These are phyloP conservation scores for Thelonectria olida DNA, from an alignment of 2,329 filamentous ascomycete genomes.

Conservation along the genomic window DNA sequence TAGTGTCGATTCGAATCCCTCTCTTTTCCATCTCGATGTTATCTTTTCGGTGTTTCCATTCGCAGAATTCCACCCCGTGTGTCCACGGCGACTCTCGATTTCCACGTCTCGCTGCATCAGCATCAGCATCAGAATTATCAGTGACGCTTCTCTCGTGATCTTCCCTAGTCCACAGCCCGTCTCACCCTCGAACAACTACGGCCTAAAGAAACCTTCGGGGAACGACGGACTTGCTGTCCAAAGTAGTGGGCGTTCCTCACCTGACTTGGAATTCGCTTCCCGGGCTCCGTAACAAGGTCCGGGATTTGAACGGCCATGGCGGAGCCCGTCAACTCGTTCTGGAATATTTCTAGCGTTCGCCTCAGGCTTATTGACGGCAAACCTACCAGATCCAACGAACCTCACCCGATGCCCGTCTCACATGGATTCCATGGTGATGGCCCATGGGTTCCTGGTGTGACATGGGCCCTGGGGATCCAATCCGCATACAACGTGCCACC, in stretches of 20 bases:
- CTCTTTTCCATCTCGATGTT: background rate
- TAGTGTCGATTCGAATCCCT: background rate
- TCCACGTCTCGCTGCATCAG: too few relatives aligned
- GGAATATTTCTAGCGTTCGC: slow-evolving; percentile 41
- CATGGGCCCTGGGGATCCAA: slow-evolving; percentile 1
- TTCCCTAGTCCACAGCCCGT: background rate
- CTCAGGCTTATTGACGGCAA: slow-evolving; percentile 18
- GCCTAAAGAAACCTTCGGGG: background rate
- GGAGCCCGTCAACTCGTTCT: slow-evolving; percentile 26
- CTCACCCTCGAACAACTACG: slow-evolving; percentile 5
- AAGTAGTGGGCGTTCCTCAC: slow-evolving; percentile 33
- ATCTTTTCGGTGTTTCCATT: background rate
- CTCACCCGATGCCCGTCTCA: slow-evolving; percentile 29
- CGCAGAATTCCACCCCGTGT: background rate
- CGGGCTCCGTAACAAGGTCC: background rate
- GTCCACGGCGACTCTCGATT: background rate
- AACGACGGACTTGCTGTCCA: slow-evolving; percentile 12
- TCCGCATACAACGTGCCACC: slow-evolving; percentile 10
- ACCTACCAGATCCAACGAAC: slow-evolving; percentile 31
- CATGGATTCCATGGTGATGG: background rate
- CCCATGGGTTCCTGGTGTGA: background rate
- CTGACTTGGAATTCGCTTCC: slow-evolving; percentile 31
- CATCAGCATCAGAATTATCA: background rate
- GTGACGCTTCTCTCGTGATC: background rate
- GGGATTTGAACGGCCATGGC: background rate